Evolutionary conservation across 2,329 filamentous ascomycete genomes (phyloP).

Genomic region (Colletotrichum tabaci): DNA sequence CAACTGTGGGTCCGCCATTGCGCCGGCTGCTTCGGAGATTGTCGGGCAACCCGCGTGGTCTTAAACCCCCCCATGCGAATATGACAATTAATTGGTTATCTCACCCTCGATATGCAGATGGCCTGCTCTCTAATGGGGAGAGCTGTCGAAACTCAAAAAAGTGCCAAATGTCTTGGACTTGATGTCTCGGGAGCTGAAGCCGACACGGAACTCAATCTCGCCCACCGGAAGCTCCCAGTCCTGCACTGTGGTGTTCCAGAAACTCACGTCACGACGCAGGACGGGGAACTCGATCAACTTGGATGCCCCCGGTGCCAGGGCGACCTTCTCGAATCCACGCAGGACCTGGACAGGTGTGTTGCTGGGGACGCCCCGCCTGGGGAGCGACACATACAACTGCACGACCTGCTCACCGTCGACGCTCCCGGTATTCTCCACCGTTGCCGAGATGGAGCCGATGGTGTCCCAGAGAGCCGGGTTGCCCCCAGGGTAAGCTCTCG

Average conservation of each 20-base stretch:
- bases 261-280: constrained; percentile 64
- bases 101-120: no score
- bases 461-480: no score
- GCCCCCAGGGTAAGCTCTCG: no score
- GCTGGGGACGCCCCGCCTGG: background rate
- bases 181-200: constrained; percentile 24
- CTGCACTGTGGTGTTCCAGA: constrained; percentile 62
- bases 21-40: no score
- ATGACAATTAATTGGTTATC: no score
- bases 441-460: no score
- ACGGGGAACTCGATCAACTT: constrained; percentile 57
- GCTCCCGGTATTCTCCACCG: constrained; percentile 68
- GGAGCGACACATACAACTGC: constrained; percentile 66
- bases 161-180: background rate
- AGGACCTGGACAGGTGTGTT: constrained; percentile 54
- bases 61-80: no score
- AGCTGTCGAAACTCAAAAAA: no score
- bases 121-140: no score
- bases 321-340: constrained; percentile 47
- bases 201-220: background rate
- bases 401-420: constrained; percentile 66
- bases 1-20: background rate
- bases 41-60: no score
- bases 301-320: constrained; percentile 8
- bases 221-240: constrained; percentile 56